phyloP scores from a whole-genome alignment of 2,329 filamentous ascomycete genomes.

The Penicillium sp. region DNA sequence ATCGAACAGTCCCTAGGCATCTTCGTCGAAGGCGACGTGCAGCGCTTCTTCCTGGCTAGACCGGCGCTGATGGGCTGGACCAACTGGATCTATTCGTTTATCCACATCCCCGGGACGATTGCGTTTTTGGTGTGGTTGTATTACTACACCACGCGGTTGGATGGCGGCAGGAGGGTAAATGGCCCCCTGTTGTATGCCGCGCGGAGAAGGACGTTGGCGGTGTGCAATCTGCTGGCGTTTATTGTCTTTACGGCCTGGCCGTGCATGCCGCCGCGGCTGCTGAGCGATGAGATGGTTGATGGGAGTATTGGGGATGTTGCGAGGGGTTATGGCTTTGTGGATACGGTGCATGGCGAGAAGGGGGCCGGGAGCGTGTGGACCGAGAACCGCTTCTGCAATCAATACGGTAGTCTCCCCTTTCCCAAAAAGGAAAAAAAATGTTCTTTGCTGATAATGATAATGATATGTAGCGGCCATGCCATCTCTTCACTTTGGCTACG shows the following conservation, averaged over 20 bases:
- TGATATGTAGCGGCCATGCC: constrained; percentile 62
- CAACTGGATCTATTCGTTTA: constrained; percentile 71
- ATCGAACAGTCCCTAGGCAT: constrained; percentile 62
- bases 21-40: constrained; percentile 62
- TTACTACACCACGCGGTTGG: constrained; percentile 60
- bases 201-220: constrained; percentile 53
- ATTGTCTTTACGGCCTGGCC: constrained; percentile 58
- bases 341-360: constrained; percentile 54
- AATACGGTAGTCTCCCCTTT: constrained; percentile 56
- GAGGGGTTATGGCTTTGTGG: constrained; percentile 57
- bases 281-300: constrained; percentile 51
- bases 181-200: constrained; percentile 54
- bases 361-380: constrained; percentile 68
- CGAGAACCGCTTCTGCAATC: constrained; percentile 69
- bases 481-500: constrained; percentile 71
- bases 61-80: constrained; percentile 62
- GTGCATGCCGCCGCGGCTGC: constrained; percentile 57
- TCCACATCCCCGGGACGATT: constrained; percentile 73
- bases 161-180: no score
- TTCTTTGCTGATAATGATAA: neutral
- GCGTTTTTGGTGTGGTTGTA: constrained; percentile 65
- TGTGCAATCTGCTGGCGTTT: constrained; percentile 58
- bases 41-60: constrained; percentile 53
- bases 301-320: constrained; percentile 56
- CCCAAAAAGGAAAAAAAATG: neutral